Conservation (phyloP, 2,329 filamentous ascomycete species). For the Apiospora kogelbergensis region DNA sequence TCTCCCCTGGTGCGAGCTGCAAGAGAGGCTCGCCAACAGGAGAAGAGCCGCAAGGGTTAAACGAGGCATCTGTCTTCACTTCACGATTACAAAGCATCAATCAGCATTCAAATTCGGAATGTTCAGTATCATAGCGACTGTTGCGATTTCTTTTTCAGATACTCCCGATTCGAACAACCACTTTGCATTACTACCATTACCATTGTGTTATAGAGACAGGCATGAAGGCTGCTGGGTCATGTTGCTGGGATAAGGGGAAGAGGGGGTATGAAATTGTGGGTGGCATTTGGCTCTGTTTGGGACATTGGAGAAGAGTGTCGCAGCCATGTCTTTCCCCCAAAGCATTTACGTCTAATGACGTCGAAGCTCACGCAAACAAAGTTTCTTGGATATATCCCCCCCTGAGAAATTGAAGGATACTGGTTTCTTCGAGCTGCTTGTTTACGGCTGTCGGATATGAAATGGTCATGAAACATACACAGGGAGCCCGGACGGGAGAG, state of each 20-base stretch:
- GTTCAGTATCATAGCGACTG: slow-evolving; percentile 4
- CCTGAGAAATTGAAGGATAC: background rate
- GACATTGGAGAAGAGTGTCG: background rate
- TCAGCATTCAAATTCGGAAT: background rate
- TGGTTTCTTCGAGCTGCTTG: background rate
- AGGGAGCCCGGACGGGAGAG: background rate
- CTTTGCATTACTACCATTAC: background rate
- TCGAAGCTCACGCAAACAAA: background rate
- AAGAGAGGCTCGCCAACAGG: slow-evolving; percentile 79
- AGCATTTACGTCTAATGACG: background rate
- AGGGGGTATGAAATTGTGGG: background rate
- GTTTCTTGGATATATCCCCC: background rate
- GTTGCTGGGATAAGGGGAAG: background rate
- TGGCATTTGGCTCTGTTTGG: background rate
- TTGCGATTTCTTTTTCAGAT: slow-evolving; percentile 8
- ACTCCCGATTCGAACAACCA: slow-evolving; percentile 6
- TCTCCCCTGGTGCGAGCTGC: slow-evolving; percentile 86
- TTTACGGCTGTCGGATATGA: background rate
- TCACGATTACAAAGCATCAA: slow-evolving; percentile 4
- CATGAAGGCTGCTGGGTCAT: background rate
- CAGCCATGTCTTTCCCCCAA: background rate
- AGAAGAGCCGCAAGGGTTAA: slow-evolving; percentile 71
- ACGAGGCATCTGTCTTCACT: slow-evolving; percentile 18
- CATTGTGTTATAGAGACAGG: background rate
- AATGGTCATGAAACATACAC: background rate